Conservation (phyloP, 257 asterid genomes). For the Ilex asprella region DNA sequence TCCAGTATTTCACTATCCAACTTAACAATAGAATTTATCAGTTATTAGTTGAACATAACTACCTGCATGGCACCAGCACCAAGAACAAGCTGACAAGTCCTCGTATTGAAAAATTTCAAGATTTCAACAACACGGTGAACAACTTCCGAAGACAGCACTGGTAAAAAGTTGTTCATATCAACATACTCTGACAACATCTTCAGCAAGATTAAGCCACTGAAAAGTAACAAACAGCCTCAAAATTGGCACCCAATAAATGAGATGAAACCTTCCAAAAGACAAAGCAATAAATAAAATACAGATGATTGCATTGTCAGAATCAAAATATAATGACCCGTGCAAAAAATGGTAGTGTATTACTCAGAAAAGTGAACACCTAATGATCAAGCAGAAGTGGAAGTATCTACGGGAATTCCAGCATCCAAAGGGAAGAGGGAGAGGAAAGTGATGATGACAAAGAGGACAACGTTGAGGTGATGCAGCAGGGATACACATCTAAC, state of each 20-base stretch:
- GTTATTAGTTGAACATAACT: slow-evolving; percentile 5
- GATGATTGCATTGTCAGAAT: neutral
- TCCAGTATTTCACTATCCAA: neutral
- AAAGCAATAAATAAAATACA: neutral
- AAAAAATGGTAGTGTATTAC: too few species aligned
- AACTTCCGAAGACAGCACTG: slow-evolving; percentile 79
- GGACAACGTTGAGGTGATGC: neutral
- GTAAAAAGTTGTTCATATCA: slow-evolving; percentile 71
- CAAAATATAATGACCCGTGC: neutral
- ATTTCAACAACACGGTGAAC: slow-evolving; percentile 93
- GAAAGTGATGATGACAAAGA: neutral
- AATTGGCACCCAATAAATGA: neutral
- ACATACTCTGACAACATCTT: slow-evolving; percentile 90
- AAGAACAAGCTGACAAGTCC: slow-evolving; percentile 97
- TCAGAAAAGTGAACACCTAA: too few species aligned
- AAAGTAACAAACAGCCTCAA: slow-evolving; percentile 1
- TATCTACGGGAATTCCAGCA: neutral
- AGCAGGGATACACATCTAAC: neutral
- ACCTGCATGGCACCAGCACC: slow-evolving; percentile 99
- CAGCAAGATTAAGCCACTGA: slow-evolving; percentile 95
- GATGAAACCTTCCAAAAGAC: neutral
- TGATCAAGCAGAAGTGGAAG: neutral
- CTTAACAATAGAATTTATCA: slow-evolving; percentile 2
- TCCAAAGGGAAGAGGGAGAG: neutral
- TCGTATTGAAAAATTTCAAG: slow-evolving; percentile 84